Base-by-base conservation (phyloP, 768 basidiomycete genomes). In the Rhodotorula taiwanensis region DNA sequence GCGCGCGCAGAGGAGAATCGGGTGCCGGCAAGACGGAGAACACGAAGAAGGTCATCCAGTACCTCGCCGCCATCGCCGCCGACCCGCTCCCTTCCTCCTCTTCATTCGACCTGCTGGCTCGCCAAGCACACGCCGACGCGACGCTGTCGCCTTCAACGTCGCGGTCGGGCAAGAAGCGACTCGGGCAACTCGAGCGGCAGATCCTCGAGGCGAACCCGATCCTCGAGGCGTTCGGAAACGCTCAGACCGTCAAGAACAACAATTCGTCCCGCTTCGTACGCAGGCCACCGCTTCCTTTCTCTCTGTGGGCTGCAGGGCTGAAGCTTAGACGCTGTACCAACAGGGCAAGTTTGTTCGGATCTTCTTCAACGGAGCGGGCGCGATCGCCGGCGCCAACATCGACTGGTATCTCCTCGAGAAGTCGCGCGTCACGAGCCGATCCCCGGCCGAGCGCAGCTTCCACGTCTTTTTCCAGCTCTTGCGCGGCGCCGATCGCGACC, bases 391-490 rank as follows among this genome's bases (percentile, higher is more conserved):
- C 1, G 95, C 95, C 30, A 97, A 92, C 74, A 91, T 98, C 63
- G 93, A 99, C 75, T 98, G 95, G 95, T 99, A 99, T 75, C 79
- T 99, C 34, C 78, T 99, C 60, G 95, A 99, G 79, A 99, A 99
- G 80, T 93, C 90, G 73, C 79, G 95, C 67, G 94, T 99, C 4
- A 89, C 94, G 13, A 83, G 84, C 44, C 79, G 95, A 56, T 89
- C 84, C 66, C 84, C 86, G 62, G 88, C 87, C 0, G 95, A 99
- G 77, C 81, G 95, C 39, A 87, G 83, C 73, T 99, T 98, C 74
- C 95, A 98, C 75, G 89, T 98, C 4, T 98, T 99, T 76, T 99
- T 98, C 75, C 92, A 97, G 77, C 72, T 98, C 33, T 79, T 99
- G 73, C 84, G 85, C 34, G 87, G 88, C n/a, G 83, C 81, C 21